phyloP scores from a whole-genome alignment of 129 eudicot species.

The Helianthus annuus region DNA sequence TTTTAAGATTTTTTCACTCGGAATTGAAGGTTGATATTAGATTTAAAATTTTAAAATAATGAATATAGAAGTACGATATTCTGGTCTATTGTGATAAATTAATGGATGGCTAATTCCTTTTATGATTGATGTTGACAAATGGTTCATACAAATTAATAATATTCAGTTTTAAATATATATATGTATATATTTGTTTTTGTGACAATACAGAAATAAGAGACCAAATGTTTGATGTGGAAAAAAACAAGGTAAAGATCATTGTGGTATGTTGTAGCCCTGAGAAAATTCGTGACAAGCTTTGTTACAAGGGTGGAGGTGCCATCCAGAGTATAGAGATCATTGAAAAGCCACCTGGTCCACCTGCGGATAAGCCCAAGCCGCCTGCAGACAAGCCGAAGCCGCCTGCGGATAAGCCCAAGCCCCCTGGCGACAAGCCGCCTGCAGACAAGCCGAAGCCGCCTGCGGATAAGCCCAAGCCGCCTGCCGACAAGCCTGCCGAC shows the following conservation, averaged over 20 bases:
- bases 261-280: constrained; percentile 72
- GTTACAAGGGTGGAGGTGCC: constrained; percentile 47
- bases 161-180: no score
- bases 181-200: background rate
- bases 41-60: background rate
- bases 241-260: constrained; percentile 49
- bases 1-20: background rate
- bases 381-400: no score
- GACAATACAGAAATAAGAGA: constrained; percentile 46
- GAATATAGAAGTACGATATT: background rate
- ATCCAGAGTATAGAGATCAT: constrained; percentile 55
- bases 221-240: constrained; percentile 54
- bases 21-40: background rate
- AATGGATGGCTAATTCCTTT: background rate
- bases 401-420: background rate
- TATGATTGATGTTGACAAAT: constrained; percentile 6
- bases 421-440: background rate
- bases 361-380: background rate
- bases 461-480: constrained; percentile 19
- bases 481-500: background rate
- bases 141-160: background rate
- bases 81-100: background rate
- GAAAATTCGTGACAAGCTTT: constrained; percentile 54
- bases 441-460: constrained; percentile 20
- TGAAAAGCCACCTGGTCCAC: constrained; percentile 21